Percentiles rank a stretch among this genome's conserved stretches.
phyloP scores from a whole-genome alignment of 148 eudicot species.

The Silene uniflora region DNA sequence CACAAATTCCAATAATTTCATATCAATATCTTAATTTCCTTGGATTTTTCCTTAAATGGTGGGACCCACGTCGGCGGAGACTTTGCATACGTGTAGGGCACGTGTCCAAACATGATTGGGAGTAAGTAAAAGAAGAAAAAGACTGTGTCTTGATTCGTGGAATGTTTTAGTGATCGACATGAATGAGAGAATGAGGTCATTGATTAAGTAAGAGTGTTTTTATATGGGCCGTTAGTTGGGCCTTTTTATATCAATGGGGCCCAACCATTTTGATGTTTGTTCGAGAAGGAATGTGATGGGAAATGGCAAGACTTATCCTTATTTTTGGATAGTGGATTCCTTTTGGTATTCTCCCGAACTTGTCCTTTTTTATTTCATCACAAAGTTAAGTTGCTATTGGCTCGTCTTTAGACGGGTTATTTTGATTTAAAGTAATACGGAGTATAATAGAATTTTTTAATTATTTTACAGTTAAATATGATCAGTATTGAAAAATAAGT shows the following conservation, averaged over 20 bases:
- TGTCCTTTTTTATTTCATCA: not conserved
- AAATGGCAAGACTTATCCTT: constrained; percentile 5
- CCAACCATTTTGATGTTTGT: constrained; percentile 4
- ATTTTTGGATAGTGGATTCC: constrained; percentile 14
- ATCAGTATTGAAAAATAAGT: no score
- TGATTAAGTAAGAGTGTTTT: not conserved
- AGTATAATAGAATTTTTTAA: no score
- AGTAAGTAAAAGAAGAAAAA: not conserved
- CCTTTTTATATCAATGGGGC: constrained; percentile 21
- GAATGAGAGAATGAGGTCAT: not conserved
- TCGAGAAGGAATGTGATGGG: constrained; percentile 20
- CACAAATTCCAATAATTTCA: not conserved
- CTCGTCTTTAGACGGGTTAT: no score
- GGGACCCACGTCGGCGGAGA: constrained; percentile 29
- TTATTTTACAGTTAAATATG: no score
- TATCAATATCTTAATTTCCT: not conserved
- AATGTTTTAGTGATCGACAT: constrained; percentile 4
- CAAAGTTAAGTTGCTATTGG: no score
- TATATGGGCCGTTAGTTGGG: constrained; percentile 29
- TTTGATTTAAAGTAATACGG: no score
- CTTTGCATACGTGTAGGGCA: constrained; percentile 2
- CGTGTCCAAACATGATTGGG: constrained; percentile 18
- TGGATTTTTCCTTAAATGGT: not conserved
- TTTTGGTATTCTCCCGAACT: constrained; percentile 16
- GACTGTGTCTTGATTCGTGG: constrained; percentile 27